Evolutionary conservation across 2,329 filamentous ascomycete species (phyloP).

Genomic region (Aspergillus sp.): DNA sequence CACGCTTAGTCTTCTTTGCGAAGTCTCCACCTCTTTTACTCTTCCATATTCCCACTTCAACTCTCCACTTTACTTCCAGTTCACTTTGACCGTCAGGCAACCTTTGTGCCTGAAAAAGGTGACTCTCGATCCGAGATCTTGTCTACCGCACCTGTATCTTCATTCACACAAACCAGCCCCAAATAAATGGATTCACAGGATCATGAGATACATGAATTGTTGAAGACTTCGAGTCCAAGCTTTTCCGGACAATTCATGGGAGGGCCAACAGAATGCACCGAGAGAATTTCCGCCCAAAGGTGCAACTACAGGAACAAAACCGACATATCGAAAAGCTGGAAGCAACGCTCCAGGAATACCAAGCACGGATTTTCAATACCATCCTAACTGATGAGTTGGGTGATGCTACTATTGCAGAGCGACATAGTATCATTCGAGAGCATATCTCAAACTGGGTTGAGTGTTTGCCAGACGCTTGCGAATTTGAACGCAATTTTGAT

Average conservation of each 20-base stretch:
- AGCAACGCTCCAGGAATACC: background rate
- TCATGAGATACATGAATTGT: too few species aligned
- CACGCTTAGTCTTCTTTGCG: too few species aligned
- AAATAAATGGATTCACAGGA: too few species aligned
- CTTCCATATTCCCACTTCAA: too few species aligned
- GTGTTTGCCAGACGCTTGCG: background rate
- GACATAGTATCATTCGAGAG: background rate
- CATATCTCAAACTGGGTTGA: background rate
- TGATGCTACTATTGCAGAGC: background rate
- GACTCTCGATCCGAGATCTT: too few species aligned
- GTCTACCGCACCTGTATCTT: too few species aligned
- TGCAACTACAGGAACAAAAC: background rate
- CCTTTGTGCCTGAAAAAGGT: too few species aligned
- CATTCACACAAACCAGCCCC: too few species aligned
- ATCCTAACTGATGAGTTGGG: background rate
- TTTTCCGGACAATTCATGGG: background rate
- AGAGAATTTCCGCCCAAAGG: background rate
- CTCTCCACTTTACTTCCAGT: too few species aligned
- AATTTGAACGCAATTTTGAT: background rate
- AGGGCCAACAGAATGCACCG: background rate
- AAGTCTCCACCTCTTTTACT: too few species aligned
- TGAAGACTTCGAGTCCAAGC: too few species aligned
- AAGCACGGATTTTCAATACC: background rate
- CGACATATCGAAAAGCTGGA: background rate
- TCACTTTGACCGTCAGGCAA: too few species aligned